Evolutionary conservation across 2,329 filamentous ascomycete species (phyloP), one percentile per base, ranked within the genome.

Genomic region (Tolypocladium pustulatum): DNA sequence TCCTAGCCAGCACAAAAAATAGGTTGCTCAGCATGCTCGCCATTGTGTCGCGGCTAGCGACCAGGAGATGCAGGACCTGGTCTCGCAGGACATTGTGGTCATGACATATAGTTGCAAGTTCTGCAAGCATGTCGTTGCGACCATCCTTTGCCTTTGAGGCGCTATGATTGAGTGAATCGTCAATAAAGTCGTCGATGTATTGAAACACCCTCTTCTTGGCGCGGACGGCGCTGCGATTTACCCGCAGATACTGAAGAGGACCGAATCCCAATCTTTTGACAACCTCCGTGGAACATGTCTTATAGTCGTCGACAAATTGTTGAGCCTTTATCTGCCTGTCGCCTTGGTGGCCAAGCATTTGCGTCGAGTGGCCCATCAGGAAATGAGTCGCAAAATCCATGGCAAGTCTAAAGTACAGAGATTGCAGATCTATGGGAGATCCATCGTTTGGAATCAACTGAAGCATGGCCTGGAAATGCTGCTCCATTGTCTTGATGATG

Each of bases 351-450:
- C 62, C 57, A 59, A 72, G 65, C 60, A 69, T 67, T 12, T 61
- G 57, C 0, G 64, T 63, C 9, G 65, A 65, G 20, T 59, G 58
- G 1, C 64, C 65, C 61, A 65, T 62, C 36, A 89, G 73, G 65
- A 88, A 84, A 40, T 77, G 71, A 6, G 76, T 77, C 1, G 76
- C 72, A 6, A 74, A 71, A 58, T 81, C 77, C 49, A 80, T 71
- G 1, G 77, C 76, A 22, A 80, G 68, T 46, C 72, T 71, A 67
- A 79, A 80, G 65, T 80, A 75, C 5, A 80, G 67, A 0, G 74
- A 72, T 61, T 76, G 75, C 2, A 81, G 65, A 60, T 81, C 75
- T 6, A 78, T 63, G 0, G 36, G 34, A 3, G 56, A 61, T 0
- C 60, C 65, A 13, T 67, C 60, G 0, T 53, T 49, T 0, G 69